Conservation (phyloP, 2,329 filamentous ascomycete genomes). For the Cladosporium sp. region DNA sequence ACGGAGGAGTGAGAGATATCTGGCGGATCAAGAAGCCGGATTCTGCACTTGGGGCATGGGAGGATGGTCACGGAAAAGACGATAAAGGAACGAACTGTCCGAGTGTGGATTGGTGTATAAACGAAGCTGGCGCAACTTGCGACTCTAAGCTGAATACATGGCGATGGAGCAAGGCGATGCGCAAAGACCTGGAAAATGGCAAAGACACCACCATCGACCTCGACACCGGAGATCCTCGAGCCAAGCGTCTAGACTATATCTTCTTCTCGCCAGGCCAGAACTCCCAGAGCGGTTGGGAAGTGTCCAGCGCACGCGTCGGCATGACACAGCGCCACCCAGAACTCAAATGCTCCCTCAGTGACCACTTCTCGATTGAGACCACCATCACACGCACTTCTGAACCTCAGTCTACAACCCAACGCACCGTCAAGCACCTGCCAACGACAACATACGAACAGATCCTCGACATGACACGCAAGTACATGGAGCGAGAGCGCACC, state of each 20-base stretch:
- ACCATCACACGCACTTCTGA: slow-evolving; percentile 59
- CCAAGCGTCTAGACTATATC: slow-evolving; percentile 93
- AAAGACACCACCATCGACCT: slow-evolving; percentile 65
- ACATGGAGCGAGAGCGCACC: slow-evolving; percentile 67
- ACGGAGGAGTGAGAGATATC: slow-evolving; percentile 74
- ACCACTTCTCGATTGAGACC: slow-evolving; percentile 90
- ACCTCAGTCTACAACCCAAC: neutral
- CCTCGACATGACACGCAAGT: slow-evolving; percentile 66
- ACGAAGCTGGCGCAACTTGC: slow-evolving; percentile 81
- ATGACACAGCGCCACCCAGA: slow-evolving; percentile 80
- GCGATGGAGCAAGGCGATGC: slow-evolving; percentile 76
- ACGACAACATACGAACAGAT: slow-evolving; percentile 65
- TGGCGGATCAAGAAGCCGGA: slow-evolving; percentile 85
- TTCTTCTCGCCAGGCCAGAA: slow-evolving; percentile 61
- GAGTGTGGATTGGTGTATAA: slow-evolving; percentile 73
- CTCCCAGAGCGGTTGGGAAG: slow-evolving; percentile 57
- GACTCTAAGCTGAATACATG: slow-evolving; percentile 88
- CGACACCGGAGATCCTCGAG: slow-evolving; percentile 66
- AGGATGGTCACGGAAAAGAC: slow-evolving; percentile 52
- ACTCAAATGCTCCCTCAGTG: slow-evolving; percentile 82
- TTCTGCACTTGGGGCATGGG: slow-evolving; percentile 73
- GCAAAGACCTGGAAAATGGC: slow-evolving; percentile 66
- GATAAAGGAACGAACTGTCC: slow-evolving; percentile 70
- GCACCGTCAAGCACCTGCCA: slow-evolving; percentile 19
- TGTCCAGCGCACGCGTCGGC: slow-evolving; percentile 70